phyloP scores from a whole-genome alignment of 2,329 filamentous ascomycete species.

The Fusarium tjaetaba region DNA sequence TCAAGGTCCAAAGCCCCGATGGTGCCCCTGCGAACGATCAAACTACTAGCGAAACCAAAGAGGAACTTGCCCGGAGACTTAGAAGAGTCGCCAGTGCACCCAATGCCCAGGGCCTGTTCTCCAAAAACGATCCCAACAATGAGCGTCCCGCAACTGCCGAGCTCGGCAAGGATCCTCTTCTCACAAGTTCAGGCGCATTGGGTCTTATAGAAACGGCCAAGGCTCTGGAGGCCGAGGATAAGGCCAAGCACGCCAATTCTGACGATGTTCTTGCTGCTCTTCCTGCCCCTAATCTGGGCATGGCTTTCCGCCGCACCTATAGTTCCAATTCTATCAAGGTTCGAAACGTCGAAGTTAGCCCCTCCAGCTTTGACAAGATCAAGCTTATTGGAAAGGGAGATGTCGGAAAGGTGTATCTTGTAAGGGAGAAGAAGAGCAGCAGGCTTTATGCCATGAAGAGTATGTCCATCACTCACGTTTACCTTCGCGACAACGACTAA shows the following conservation, averaged over 20 bases:
- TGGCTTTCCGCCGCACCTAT: conserved; percentile 92
- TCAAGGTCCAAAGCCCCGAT: conserved; percentile 76
- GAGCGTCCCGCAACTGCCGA: conserved; percentile 86
- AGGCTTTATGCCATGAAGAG: conserved; percentile 99
- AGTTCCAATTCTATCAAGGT: conserved; percentile 99
- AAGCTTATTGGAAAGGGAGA: conserved; percentile 99
- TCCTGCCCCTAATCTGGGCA: conserved; percentile 71
- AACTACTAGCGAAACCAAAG: conserved; percentile 82
- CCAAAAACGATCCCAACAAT: conserved; percentile 61
- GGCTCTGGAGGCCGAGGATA: conserved; percentile 32
- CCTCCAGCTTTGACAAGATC: conserved; percentile 98
- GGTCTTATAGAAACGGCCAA: conserved; percentile 50
- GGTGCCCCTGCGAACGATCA: conserved; percentile 69
- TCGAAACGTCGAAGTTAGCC: conserved; percentile 93
- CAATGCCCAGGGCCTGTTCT: conserved; percentile 93
- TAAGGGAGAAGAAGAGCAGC: conserved; percentile 96
- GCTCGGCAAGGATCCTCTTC: conserved; percentile 81
- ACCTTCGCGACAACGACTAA: conserved; percentile 47
- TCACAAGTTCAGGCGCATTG: conserved; percentile 57
- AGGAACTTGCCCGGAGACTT: conserved; percentile 92
- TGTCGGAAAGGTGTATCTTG: conserved; percentile 97
- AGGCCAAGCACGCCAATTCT: conserved; percentile 54
- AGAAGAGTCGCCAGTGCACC: conserved; percentile 95
- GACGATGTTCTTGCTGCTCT: conserved; percentile 68
- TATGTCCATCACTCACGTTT: conserved; percentile 53